A percentile compares a stretch with the other conserved stretches of the same genome.
Conservation (phyloP, 2,329 filamentous ascomycete species). For the Fusarium penzigii region DNA sequence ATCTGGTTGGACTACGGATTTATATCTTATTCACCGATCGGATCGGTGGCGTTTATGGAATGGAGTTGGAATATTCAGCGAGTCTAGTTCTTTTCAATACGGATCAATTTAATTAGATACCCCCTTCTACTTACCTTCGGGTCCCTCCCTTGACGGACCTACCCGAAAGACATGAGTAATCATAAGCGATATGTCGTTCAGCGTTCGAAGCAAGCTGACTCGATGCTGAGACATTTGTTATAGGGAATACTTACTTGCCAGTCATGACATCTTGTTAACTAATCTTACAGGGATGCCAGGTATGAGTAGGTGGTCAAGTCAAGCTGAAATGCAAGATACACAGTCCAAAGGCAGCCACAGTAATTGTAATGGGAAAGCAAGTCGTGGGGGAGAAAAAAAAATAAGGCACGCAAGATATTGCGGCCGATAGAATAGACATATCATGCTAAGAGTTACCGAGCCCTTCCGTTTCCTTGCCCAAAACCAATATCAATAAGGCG, state of each 20-base stretch:
- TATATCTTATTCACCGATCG: neutral
- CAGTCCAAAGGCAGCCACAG: neutral
- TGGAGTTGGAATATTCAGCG: neutral
- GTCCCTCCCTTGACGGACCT: neutral
- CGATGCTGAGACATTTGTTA: neutral
- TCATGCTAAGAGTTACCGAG: conserved; percentile 15
- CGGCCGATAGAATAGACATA: conserved; percentile 17
- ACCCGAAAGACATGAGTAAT: neutral
- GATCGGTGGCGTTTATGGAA: neutral
- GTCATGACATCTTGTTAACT: neutral
- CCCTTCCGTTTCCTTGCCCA: conserved; percentile 5
- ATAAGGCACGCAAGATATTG: conserved; percentile 11
- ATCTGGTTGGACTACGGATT: neutral
- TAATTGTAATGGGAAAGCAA: neutral
- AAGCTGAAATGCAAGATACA: neutral
- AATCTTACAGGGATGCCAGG: no score
- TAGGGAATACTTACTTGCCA: neutral
- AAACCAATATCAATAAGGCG: conserved; percentile 5
- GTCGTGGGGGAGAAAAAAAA: neutral
- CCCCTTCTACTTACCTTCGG: neutral
- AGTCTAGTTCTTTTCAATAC: neutral
- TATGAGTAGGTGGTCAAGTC: no score
- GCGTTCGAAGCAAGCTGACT: neutral
- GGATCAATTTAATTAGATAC: neutral
- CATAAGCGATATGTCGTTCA: neutral